Evolutionary conservation across 1,284 basidiomycete species (phyloP), one percentile per base, ranked within the genome.

Genomic region (Prillingera fragicola): DNA sequence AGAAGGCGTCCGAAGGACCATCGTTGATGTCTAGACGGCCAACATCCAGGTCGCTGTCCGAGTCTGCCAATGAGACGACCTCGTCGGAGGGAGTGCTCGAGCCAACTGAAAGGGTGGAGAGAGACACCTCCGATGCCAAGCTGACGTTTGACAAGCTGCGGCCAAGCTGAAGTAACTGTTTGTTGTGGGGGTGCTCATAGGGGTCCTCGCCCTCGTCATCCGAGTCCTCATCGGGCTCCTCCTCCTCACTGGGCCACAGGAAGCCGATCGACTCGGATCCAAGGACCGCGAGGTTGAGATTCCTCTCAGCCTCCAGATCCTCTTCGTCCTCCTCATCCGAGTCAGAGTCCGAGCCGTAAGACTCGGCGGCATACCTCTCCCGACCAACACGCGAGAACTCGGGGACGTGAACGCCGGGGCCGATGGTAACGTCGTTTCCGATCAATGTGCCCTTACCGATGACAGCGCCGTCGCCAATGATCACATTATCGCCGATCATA

Each of bases 311-410:
- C 14, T 64, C 65, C 12, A 62, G 58, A 1, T 57, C 55, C 12
- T 69, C 69, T 34, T 66, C 62, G 4, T 71, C 71, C 12, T 74
- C 73, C 4, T 75, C 74, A 17, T 79, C 78, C 4, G 77, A 76
- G 22, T 79, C 79, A 40, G 77, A 82, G 27, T 80, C n/a, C n/a
- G n/a, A n/a, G n/a, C n/a, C 82, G 56, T n/a, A n/a, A n/a, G n/a
- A n/a, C n/a, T 87, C 84, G 36, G 81, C 82, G 50, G 83, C 77
- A 41, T 87, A 85, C 57, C 85, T 82, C 57, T 82, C 76, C 81
- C 48, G 77, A 71, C 69, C 89, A 33, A 97, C 74, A 42, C 87
- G 76, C 55, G 82, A 79, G 59, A 87, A 91, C 18, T 80, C 78
- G 19, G 74, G 71, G 26, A 96, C 62, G 41, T 67, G 73, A n/a